A percentile compares a stretch with the other conserved stretches of the same genome.
These are phyloP conservation scores for Pseudocercospora musae DNA, from an alignment of 2,329 filamentous ascomycete species.

Conservation along the genomic window DNA sequence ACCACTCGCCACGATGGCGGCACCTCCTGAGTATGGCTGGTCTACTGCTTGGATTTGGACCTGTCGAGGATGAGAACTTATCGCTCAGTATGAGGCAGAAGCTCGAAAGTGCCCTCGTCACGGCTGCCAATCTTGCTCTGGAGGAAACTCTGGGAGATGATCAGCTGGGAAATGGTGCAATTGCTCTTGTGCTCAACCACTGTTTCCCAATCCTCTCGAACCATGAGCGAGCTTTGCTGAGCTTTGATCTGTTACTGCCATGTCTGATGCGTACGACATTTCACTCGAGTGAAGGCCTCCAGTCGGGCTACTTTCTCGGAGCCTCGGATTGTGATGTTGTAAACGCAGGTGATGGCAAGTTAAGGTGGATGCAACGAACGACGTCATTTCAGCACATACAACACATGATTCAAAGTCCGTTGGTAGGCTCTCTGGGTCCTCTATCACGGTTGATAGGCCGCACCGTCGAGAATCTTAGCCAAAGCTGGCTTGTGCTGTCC, in stretches of 20 bases:
- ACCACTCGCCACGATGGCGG: constrained; percentile 68
- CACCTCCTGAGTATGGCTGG: constrained; percentile 79
- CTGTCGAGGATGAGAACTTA: constrained; percentile 61
- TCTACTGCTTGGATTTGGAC: constrained; percentile 71
- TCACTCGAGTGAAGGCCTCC: constrained; percentile 68
- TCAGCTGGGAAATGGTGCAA: constrained; percentile 47
- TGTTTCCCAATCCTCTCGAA: constrained; percentile 70
- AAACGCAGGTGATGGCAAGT: constrained; percentile 50
- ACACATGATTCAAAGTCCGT: constrained; percentile 56
- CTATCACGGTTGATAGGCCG: constrained; percentile 64
- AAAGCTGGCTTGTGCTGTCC: constrained; percentile 48
- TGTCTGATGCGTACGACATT: constrained; percentile 65
- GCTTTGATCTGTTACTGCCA: constrained; percentile 68
- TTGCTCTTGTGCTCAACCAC: constrained; percentile 72
- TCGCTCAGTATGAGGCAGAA: constrained; percentile 61
- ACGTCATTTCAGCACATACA: constrained; percentile 60
- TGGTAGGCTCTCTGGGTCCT: constrained; percentile 65
- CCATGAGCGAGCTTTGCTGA: constrained; percentile 54
- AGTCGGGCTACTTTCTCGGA: constrained; percentile 71
- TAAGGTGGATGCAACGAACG: constrained; percentile 62
- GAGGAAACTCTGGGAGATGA: constrained; percentile 53
- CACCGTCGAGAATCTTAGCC: constrained; percentile 56
- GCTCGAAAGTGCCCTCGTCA: constrained; percentile 70
- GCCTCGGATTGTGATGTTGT: constrained; percentile 66
- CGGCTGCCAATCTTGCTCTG: constrained; percentile 72